Percentiles rank a stretch among this genome's conserved stretches.
phyloP scores from a whole-genome alignment of 805 yeast genomes.

The Saccharomycopsis fibuligera region DNA sequence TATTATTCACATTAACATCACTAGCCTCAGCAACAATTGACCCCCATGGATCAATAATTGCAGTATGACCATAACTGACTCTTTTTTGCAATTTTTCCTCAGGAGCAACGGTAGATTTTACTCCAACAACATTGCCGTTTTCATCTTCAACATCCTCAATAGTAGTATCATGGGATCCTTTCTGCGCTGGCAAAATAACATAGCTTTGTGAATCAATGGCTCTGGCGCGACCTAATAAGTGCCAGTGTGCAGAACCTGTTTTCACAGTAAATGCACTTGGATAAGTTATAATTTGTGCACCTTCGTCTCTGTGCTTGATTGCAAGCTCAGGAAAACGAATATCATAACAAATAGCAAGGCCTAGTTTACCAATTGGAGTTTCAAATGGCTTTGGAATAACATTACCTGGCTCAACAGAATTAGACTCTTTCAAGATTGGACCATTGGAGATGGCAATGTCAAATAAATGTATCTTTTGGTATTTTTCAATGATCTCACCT shows the following conservation, averaged over 20 bases:
- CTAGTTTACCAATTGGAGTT: constrained; percentile 58
- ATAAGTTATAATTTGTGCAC: constrained; percentile 72
- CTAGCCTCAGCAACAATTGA: constrained; percentile 54
- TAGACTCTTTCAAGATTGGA: constrained; percentile 71
- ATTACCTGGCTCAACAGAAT: constrained; percentile 75
- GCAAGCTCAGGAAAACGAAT: constrained; percentile 83
- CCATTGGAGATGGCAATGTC: constrained; percentile 83
- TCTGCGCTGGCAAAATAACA: constrained; percentile 85
- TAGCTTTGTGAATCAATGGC: constrained; percentile 86
- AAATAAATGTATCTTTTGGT: constrained; percentile 83
- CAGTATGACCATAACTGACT: constrained; percentile 78
- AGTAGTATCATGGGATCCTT: constrained; percentile 62
- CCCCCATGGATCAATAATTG: constrained; percentile 94
- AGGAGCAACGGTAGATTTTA: constrained; percentile 15
- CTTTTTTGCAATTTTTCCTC: constrained; percentile 35
- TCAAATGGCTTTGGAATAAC: constrained; percentile 46
- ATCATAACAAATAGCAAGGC: constrained; percentile 78
- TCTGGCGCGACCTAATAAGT: constrained; percentile 66
- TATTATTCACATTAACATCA: constrained; percentile 33
- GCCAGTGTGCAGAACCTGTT: constrained; percentile 93
- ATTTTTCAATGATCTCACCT: constrained; percentile 63
- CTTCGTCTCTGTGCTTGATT: constrained; percentile 50
- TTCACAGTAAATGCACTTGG: constrained; percentile 92
- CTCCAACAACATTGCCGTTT: constrained; percentile 1
- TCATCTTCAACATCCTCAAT: constrained; percentile 30